Evolutionary conservation across 2,329 filamentous ascomycete genomes (phyloP).

Genomic region (Paramyrothecium roridum): DNA sequence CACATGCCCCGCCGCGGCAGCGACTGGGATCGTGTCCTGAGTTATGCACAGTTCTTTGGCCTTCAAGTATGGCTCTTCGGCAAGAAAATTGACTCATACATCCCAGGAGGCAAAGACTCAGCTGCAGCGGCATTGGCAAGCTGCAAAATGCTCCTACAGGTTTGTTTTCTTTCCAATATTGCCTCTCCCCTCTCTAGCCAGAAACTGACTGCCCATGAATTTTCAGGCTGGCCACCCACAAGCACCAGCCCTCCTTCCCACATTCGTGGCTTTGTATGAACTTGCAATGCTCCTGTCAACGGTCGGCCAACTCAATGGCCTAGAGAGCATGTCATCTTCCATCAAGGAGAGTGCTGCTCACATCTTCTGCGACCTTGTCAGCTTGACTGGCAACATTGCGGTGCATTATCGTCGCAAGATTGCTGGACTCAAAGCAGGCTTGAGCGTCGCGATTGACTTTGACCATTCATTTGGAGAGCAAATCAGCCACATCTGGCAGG

Average conservation of each 20-base stretch:
- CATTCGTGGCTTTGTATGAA: constrained; percentile 35
- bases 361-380: constrained; percentile 31
- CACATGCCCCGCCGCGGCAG: constrained; percentile 38
- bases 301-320: constrained; percentile 30
- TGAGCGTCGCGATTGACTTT: constrained; percentile 26
- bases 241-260: constrained; percentile 32
- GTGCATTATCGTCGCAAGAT: constrained; percentile 31
- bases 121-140: constrained; percentile 31
- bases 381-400: constrained; percentile 29
- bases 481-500: constrained; percentile 29
- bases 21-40: constrained; percentile 36
- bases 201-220: not conserved
- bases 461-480: constrained; percentile 30
- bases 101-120: constrained; percentile 10
- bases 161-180: constrained; percentile 10
- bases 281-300: constrained; percentile 32
- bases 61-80: constrained; percentile 34
- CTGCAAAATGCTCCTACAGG: constrained; percentile 34
- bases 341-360: constrained; percentile 28
- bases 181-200: not conserved
- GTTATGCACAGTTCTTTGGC: constrained; percentile 37
- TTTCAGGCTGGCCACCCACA: constrained; percentile 34
- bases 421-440: constrained; percentile 19
- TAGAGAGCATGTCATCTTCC: constrained; percentile 25
- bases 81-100: constrained; percentile 22